Evolutionary conservation across 768 basidiomycete species (phyloP), one percentile per base, ranked within the genome.

Genomic region (Tricholoma furcatifolium): DNA sequence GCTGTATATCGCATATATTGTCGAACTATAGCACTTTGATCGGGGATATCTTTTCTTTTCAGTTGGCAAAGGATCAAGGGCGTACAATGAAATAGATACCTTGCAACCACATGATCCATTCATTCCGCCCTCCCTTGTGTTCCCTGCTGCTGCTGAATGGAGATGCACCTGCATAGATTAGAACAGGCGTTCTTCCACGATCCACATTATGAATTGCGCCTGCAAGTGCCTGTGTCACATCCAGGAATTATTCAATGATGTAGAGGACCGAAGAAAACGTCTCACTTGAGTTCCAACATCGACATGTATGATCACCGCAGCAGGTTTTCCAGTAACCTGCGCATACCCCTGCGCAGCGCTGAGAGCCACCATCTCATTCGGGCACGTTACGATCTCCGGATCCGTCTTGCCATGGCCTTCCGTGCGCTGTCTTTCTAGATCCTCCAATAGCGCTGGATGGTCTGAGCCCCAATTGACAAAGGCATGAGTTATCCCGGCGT

Each of bases 381-480:
- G 87, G 53, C 82, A 85, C 2, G 82, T 88, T 18, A 89, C 70
- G 43, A 90, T 77, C 53, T 74, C 65, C n/a, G 79, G 73, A 2
- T 66, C 47, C 1, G 79, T 77, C 18, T 65, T 56, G 2, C 73
- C 72, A 23, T 70, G 65, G 4, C 55, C 60, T 51, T 71, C 64
- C 5, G 65, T 61, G 2, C 81, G 74, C 55, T 86, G 82, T 17
- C 82, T 71, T 50, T 79, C 77, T 9, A 90, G 74, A 27, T 88
- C 87, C 58, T 88, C 87, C 21, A 89, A 74, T 12, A 90, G 64
- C 0, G 81, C 86, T 0, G 86, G 84, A 59, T 89, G 87, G 58
- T 90, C 87, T 1, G 83, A 85, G 1, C 87, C 88, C 83, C 87
- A 88, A 69, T 88, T 88, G 15, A 83, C 85, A 60, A 88, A 87